A percentile compares a stretch with the other conserved stretches of the same genome.
These are phyloP conservation scores for Diaporthe sp. DNA, from an alignment of 2,329 filamentous ascomycete genomes.

Conservation along the genomic window DNA sequence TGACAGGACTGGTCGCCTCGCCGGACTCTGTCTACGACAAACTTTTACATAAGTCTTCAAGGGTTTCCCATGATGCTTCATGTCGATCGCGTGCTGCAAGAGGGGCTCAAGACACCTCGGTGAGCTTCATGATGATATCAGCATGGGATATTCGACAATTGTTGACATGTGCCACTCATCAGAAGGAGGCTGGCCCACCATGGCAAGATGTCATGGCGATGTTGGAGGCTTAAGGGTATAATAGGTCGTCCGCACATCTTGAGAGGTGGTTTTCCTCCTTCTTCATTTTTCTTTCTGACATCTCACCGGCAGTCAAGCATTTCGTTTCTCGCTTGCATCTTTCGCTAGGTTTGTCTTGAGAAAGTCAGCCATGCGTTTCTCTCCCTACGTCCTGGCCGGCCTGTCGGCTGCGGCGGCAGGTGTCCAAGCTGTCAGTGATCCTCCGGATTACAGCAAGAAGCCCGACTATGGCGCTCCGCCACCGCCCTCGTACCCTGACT, in stretches of 20 bases:
- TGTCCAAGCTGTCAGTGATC: constrained; percentile 17
- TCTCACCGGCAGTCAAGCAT: neutral
- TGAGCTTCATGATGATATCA: constrained; percentile 33
- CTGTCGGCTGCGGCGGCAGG: constrained; percentile 26
- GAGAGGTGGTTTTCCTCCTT: neutral
- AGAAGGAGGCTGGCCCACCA: neutral
- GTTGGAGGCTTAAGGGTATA: constrained; percentile 11
- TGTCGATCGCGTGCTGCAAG: neutral
- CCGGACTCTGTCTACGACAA: neutral
- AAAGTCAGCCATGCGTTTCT: constrained; percentile 17
- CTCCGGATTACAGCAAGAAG: neutral
- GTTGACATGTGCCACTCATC: neutral
- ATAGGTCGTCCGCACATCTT: neutral
- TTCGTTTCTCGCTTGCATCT: neutral
- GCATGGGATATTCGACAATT: neutral
- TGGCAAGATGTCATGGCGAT: neutral
- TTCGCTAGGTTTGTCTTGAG: constrained; percentile 10
- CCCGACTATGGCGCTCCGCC: neutral
- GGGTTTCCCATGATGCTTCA: neutral
- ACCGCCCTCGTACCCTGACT: neutral
- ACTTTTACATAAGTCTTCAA: constrained; percentile 15
- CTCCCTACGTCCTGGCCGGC: constrained; percentile 33
- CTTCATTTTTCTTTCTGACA: neutral
- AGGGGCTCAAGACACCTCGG: neutral
- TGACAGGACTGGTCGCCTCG: neutral